Evolutionary conservation across 2,329 filamentous ascomycete species (phyloP).

Genomic region (Nemania bipapillata): DNA sequence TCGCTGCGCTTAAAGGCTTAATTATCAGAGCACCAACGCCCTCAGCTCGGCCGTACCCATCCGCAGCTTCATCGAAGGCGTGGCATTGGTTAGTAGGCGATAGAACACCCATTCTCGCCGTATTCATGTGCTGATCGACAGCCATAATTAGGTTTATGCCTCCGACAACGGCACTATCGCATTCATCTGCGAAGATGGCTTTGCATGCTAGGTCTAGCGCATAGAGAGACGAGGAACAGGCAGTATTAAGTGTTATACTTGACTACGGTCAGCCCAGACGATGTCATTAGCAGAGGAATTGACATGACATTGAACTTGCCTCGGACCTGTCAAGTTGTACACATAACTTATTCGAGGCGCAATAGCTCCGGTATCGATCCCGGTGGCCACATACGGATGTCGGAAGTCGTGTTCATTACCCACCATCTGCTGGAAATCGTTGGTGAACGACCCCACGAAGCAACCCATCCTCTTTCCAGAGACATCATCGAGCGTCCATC

Average conservation of each 20-base stretch:
- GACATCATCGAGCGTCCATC: slow-evolving; percentile 19
- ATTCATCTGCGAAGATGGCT: too few relatives aligned
- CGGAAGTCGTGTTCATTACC: slow-evolving; percentile 42
- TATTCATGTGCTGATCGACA: too few relatives aligned
- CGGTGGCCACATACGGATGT: slow-evolving; percentile 46
- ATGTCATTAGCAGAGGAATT: not conserved
- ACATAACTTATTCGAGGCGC: slow-evolving; percentile 47
- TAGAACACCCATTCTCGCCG: too few relatives aligned
- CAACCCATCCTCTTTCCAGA: not conserved
- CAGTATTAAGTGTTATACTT: not conserved
- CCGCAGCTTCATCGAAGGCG: not conserved
- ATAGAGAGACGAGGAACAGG: not conserved
- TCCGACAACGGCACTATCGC: too few relatives aligned
- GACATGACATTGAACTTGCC: slow-evolving; percentile 37
- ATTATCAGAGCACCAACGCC: not conserved
- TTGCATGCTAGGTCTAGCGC: not conserved
- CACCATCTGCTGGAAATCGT: slow-evolving; percentile 42
- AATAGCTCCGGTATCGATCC: slow-evolving; percentile 42
- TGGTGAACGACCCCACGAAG: slow-evolving; percentile 48
- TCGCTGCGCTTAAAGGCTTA: not conserved
- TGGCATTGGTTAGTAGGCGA: not conserved
- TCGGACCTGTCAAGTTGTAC: slow-evolving; percentile 52
- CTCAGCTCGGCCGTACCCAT: not conserved
- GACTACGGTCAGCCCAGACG: not conserved
- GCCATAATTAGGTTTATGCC: too few relatives aligned